These are phyloP conservation scores for Metschnikowia koreensis DNA, from an alignment of 805 yeast genomes.

Conservation along the genomic window DNA sequence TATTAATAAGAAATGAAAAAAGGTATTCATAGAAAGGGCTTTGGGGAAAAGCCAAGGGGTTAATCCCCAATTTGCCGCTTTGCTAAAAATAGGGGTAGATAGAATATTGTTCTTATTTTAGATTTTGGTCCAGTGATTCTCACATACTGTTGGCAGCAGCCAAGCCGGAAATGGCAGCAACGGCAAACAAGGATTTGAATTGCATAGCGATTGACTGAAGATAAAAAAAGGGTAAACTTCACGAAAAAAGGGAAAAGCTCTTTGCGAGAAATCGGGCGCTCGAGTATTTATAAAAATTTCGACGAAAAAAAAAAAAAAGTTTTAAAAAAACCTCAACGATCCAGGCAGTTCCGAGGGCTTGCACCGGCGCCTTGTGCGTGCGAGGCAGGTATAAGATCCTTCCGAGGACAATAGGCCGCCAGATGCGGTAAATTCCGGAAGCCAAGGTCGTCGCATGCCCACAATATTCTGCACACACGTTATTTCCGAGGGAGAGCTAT, in stretches of 20 bases:
- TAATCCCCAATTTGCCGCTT: too few species aligned
- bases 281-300: constrained; percentile 4
- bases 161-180: constrained; percentile 50
- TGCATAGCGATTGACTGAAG: constrained; percentile 43
- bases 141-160: constrained; percentile 38
- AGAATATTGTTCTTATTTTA: too few species aligned
- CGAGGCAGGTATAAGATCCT: background rate
- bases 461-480: background rate
- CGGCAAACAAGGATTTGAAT: constrained; percentile 49
- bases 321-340: background rate
- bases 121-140: background rate
- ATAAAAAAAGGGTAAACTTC: constrained; percentile 5
- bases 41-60: too few species aligned
- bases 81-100: too few species aligned
- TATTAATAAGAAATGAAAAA: too few species aligned
- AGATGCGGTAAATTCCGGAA: background rate
- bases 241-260: constrained; percentile 1
- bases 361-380: constrained; percentile 6
- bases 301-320: background rate
- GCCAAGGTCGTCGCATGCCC: background rate
- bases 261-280: constrained; percentile 3
- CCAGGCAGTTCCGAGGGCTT: constrained; percentile 14
- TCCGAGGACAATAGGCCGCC: background rate
- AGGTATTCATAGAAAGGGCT: background rate
- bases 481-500: background rate